Evolutionary conservation across 2,329 filamentous ascomycete species (phyloP), one percentile per base, ranked within the genome.

Genomic region (Arthrobotrys conoides): DNA sequence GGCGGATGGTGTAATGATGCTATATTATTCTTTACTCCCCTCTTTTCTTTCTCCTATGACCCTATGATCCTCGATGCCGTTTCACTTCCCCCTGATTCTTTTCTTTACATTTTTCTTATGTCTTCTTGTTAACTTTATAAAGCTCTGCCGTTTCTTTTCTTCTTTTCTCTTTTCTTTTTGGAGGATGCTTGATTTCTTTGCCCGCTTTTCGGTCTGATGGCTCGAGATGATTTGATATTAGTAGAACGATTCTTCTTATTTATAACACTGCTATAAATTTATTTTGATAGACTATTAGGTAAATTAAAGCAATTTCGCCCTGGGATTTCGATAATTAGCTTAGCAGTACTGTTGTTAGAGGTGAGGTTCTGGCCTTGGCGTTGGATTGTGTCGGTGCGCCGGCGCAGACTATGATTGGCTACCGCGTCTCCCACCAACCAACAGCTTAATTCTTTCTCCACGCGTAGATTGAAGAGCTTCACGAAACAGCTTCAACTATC

Each of bases 391-490:
- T 51, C 14, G 61, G 41, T 46, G 51, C 41, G 61, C 16, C 51
- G 22, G 16, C 46, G 57, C 24, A 38, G 27, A 48, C 49, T 70
- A 10, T 77, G 72, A 77, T 77, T 77, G 72, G 72, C 33, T 61
- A 41, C 51, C 72, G 72, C 72, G 72, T 77, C 41, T 20, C 24
- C 69, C 36, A 71, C 38, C 61, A 65, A 61, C 33, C 55, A 41
- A 61, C 55, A 61, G 33, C 55, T 61, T 22, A 22, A 48, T 27
- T 72, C 49, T 33, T 66, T 49, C 41, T 55, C 51, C 55, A 65
- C 72, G 72, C 66, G 72, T 77, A 77, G 24, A 77, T 53, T 76
- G 61, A 65, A 51, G 20, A 44, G 36, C 55, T 69, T 46, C 53
- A 55, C 41, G 22, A n/a, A 14, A 38, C 18, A 51, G 48, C 48